These are phyloP conservation scores for Ceriops tagal DNA, from an alignment of 345 rosid species.

Conservation along the genomic window DNA sequence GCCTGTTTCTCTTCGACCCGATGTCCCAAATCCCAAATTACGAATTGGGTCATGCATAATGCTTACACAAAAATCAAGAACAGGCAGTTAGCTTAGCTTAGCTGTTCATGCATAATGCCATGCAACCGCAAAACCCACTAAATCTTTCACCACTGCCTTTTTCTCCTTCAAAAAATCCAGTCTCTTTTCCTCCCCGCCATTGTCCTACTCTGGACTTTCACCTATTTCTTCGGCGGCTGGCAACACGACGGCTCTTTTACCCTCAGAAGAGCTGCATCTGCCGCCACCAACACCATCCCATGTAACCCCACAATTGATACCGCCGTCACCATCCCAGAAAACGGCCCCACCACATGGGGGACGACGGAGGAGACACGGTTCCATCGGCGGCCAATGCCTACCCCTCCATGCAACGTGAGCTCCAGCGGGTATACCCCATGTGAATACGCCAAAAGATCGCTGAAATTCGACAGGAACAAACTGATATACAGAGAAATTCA, in stretches of 20 bases:
- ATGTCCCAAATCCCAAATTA: neutral
- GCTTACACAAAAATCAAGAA: neutral
- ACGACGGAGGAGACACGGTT: neutral
- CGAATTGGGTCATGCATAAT: neutral
- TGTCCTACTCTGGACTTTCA: constrained; percentile 38
- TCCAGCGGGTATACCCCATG: constrained; percentile 47
- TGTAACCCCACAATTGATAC: constrained; percentile 9
- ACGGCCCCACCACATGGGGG: constrained; percentile 13
- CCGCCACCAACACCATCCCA: constrained; percentile 3
- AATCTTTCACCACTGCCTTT: neutral
- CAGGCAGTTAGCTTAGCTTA: neutral
- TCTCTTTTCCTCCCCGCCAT: constrained; percentile 20
- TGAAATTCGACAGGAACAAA: constrained; percentile 20
- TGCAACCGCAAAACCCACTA: constrained; percentile 21
- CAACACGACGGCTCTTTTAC: constrained; percentile 10
- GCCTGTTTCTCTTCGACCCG: constrained; percentile 7
- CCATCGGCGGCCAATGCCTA: constrained; percentile 9
- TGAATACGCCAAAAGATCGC: constrained; percentile 34
- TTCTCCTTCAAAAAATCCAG: constrained; percentile 17
- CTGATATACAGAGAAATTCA: constrained; percentile 39
- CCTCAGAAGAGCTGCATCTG: neutral
- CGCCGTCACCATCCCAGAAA: neutral
- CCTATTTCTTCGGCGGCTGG: constrained; percentile 41
- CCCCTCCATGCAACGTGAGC: constrained; percentile 30
- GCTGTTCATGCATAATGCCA: neutral